These are phyloP conservation scores for Phallus indusiatus DNA, from an alignment of 768 basidiomycete genomes.

Conservation along the genomic window DNA sequence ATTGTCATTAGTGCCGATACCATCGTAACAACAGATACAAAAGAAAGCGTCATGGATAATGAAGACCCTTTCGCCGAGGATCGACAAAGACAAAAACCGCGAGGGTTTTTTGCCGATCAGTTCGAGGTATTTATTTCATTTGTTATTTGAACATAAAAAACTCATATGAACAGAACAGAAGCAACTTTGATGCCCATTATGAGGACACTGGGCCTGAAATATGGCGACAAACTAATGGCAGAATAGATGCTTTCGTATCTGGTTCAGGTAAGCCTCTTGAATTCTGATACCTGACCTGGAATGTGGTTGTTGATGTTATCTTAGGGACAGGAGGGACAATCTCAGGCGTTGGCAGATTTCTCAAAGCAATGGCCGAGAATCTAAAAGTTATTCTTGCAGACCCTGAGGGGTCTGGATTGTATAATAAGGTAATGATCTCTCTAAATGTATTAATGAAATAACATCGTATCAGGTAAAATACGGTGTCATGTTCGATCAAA, in stretches of 20 bases:
- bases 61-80: constrained; percentile 24
- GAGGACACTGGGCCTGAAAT: constrained; percentile 91
- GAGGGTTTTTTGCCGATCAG: constrained; percentile 94
- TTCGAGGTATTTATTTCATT: constrained; percentile 51
- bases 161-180: constrained; percentile 49
- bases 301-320: neutral
- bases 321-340: constrained; percentile 94
- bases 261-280: constrained; percentile 58
- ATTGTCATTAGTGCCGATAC: neutral
- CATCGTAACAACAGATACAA: constrained; percentile 39
- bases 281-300: constrained; percentile 5
- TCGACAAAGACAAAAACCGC: constrained; percentile 41
- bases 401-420: constrained; percentile 90
- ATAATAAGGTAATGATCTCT: constrained; percentile 61
- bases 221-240: constrained; percentile 83
- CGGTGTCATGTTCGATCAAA: constrained; percentile 92
- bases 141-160: neutral
- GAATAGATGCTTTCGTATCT: constrained; percentile 74
- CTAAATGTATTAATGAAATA: neutral
- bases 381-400: constrained; percentile 73
- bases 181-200: constrained; percentile 86
- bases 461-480: constrained; percentile 52
- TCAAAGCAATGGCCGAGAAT: constrained; percentile 65
- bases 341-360: constrained; percentile 68
- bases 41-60: constrained; percentile 17